A percentile compares a stretch with the other conserved stretches of the same genome.
phyloP scores from a whole-genome alignment of 495 filamentous ascomycete species.

The Xylaria palmicola region DNA sequence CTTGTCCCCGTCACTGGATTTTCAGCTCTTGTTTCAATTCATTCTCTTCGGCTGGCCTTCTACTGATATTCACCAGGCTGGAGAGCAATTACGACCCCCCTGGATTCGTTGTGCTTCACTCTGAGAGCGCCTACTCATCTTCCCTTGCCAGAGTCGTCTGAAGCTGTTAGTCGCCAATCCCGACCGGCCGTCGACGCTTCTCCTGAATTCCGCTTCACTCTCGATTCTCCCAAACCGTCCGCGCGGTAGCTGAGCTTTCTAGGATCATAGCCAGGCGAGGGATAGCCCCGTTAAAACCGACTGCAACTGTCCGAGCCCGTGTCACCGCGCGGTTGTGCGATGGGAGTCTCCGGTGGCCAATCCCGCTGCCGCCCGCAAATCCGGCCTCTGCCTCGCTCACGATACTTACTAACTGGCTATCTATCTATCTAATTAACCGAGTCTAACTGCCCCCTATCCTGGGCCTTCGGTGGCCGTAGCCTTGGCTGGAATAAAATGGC shows the following conservation, averaged over 20 bases:
- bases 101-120: too few relatives aligned
- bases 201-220: neutral
- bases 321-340: slow-evolving; percentile 5
- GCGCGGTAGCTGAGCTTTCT: too few relatives aligned
- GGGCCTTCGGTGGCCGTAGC: too few relatives aligned
- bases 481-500: too few relatives aligned
- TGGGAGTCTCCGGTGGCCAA: slow-evolving; percentile 6
- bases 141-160: neutral
- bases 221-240: too few relatives aligned
- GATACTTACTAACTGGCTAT: too few relatives aligned
- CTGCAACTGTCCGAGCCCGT: neutral
- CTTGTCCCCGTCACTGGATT: neutral
- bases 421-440: too few relatives aligned
- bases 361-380: slow-evolving; percentile 4
- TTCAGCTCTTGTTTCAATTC: too few relatives aligned
- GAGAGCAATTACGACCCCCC: too few relatives aligned
- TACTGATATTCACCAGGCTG: too few relatives aligned
- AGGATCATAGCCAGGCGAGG: neutral
- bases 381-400: slow-evolving; percentile 3
- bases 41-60: neutral
- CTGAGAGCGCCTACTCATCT: neutral
- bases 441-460: too few relatives aligned
- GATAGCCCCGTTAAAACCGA: neutral
- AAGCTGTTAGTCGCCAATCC: neutral
- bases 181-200: neutral